Evolutionary conservation across 148 eudicot genomes (phyloP).

Genomic region (Vaccinium macrocarpon): DNA sequence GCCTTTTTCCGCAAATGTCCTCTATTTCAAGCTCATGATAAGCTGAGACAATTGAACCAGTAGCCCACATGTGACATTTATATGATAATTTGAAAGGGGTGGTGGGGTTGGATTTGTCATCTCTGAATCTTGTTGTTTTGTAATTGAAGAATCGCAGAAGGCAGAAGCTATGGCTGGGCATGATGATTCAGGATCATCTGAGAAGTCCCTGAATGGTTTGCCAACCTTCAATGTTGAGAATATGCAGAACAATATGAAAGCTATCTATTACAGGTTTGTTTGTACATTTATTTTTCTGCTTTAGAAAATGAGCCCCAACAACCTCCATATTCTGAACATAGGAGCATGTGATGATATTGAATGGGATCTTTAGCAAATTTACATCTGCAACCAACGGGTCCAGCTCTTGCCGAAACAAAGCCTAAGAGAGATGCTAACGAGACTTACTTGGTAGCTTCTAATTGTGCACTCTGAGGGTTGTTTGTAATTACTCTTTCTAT

Average conservation of each 20-base stretch:
- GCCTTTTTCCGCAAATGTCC: not conserved
- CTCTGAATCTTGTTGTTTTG: not conserved
- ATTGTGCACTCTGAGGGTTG: too few relatives aligned
- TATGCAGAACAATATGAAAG: slow-evolving; percentile 71
- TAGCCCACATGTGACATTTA: not conserved
- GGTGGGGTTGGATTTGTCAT: not conserved
- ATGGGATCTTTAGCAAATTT: not conserved
- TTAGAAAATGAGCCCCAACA: not conserved
- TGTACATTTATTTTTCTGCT: slow-evolving; percentile 6
- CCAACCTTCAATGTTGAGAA: slow-evolving; percentile 78
- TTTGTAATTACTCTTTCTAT: too few relatives aligned
- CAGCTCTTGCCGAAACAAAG: not conserved
- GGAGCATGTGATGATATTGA: not conserved
- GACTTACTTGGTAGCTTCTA: too few relatives aligned
- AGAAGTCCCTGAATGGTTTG: slow-evolving; percentile 42
- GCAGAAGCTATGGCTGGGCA: slow-evolving; percentile 57
- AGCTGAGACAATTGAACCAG: not conserved
- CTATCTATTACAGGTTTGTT: slow-evolving; percentile 69
- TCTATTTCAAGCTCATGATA: not conserved
- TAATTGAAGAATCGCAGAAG: slow-evolving; percentile 5
- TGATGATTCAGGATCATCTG: slow-evolving; percentile 46
- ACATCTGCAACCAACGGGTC: not conserved
- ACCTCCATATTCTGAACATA: not conserved
- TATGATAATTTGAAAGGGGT: not conserved
- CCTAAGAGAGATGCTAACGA: too few relatives aligned